Base-by-base conservation (phyloP, 345 rosid species). In the Brassica incana region DNA sequence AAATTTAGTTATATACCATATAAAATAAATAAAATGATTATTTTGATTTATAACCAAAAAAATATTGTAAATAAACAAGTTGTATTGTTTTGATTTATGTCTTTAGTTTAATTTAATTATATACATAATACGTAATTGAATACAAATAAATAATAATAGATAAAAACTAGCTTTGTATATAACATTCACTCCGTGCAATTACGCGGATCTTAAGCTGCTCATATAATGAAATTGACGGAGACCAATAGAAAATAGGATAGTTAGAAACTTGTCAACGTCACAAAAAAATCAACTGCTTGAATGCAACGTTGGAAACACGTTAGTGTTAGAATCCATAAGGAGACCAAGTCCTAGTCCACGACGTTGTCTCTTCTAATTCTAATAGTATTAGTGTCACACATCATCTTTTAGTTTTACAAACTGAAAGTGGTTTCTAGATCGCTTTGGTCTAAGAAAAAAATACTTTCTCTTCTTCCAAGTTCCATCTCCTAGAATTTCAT, bases 281-380 rank as follows among this genome's bases (percentile, higher is more conserved):
- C 23, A 56, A 65, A 5, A 1, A 36, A 32, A 56, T 12, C 8
- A 15, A 11, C 43, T 8, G n/a, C 61, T 77, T 32, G 64, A 48
- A 62, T 36, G 15, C 9, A 20, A 71, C 72, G 77, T 78, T 8
- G 73, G 61, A 29, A 66, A 56, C 77, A 72, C 81, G 81, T 78
- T 66, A 38, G 23, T 2, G 64, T 50, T 62, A 52, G 71, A 23
- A 35, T 71, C 71, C 32, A 50, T 45, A 35, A 32, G 45, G 69
- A 77, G 81, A 78, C 81, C 25, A 65, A 25, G 62, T 65, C 81
- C 50, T 29, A 72, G 81, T 78, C 62, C 77, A 72, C 67, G 73
- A 40, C 68, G 29, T 56, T 78, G 48, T 71, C 76, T 71, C 63
- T 43, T 69, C 72, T 67, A 64, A 32, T 12, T 27, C 11, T 16